Percentiles rank a stretch among this genome's conserved stretches.
These are phyloP conservation scores for Cyberlindnera japonica DNA, from an alignment of 805 yeast genomes.

Conservation along the genomic window DNA sequence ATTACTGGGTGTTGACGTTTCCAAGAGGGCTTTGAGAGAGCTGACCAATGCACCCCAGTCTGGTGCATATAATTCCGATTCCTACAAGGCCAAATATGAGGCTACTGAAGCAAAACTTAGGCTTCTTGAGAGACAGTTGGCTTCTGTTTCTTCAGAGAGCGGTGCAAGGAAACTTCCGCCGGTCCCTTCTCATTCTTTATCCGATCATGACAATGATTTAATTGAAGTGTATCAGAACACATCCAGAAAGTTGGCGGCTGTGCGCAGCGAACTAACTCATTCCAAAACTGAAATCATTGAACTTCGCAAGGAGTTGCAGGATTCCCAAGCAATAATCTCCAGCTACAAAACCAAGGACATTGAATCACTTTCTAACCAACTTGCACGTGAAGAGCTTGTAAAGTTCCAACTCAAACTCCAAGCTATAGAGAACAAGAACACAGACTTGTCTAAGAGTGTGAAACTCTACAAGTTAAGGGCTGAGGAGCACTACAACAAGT, in stretches of 20 bases:
- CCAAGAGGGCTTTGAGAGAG: constrained; percentile 33
- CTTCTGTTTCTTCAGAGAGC: constrained; percentile 1
- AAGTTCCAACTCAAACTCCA: constrained; percentile 54
- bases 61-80: constrained; percentile 16
- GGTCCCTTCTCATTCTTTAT: constrained; percentile 1
- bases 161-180: constrained; percentile 2
- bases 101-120: constrained; percentile 43
- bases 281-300: constrained; percentile 41
- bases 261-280: constrained; percentile 40
- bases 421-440: constrained; percentile 50
- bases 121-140: constrained; percentile 35
- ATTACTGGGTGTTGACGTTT: constrained; percentile 39
- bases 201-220: constrained; percentile 38
- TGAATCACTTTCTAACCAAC: constrained; percentile 19
- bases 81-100: constrained; percentile 42
- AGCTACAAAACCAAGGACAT: constrained; percentile 15
- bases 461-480: constrained; percentile 67
- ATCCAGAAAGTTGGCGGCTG: constrained; percentile 39
- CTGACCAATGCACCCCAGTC: constrained; percentile 12
- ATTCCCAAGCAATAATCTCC: constrained; percentile 29
- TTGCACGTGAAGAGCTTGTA: constrained; percentile 37
- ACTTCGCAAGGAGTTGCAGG: constrained; percentile 39
- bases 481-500: constrained; percentile 65
- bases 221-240: constrained; percentile 49
- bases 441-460: constrained; percentile 50